A percentile compares a stretch with the other conserved stretches of the same genome.
These are phyloP conservation scores for Clitoria ternatea DNA, from an alignment of 306 rosid genomes.

Conservation along the genomic window DNA sequence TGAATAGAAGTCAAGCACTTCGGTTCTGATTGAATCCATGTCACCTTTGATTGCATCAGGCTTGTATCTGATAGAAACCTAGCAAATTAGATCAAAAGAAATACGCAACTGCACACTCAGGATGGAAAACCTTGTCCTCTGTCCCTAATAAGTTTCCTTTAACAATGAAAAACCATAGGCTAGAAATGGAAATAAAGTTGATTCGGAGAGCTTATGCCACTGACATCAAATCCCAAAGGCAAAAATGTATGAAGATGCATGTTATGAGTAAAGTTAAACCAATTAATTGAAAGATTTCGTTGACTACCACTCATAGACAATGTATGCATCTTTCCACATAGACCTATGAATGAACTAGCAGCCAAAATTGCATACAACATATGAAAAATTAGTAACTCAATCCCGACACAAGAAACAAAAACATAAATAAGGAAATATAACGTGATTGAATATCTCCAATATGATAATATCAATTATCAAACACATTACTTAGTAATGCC, in stretches of 20 bases:
- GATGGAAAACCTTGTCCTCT: constrained; percentile 12
- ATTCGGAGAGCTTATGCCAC: background rate
- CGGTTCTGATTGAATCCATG: constrained; percentile 81
- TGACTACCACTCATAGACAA: background rate
- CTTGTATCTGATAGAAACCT: constrained; percentile 54
- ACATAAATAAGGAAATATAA: constrained; percentile 5
- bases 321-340: background rate
- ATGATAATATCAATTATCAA: background rate
- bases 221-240: background rate
- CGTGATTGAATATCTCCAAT: background rate
- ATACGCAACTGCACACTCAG: background rate
- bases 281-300: background rate
- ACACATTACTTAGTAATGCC: background rate
- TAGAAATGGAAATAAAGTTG: background rate
- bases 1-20: constrained; percentile 68
- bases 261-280: constrained; percentile 4
- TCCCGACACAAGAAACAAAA: background rate
- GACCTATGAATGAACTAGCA: background rate
- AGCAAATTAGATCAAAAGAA: constrained; percentile 18
- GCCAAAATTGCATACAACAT: background rate
- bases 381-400: background rate
- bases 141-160: background rate
- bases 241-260: background rate
- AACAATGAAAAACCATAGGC: constrained; percentile 17
- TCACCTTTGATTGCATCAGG: constrained; percentile 94